These are phyloP conservation scores for Tylopilus subfusipes DNA, from an alignment of 768 basidiomycete genomes.

Conservation along the genomic window DNA sequence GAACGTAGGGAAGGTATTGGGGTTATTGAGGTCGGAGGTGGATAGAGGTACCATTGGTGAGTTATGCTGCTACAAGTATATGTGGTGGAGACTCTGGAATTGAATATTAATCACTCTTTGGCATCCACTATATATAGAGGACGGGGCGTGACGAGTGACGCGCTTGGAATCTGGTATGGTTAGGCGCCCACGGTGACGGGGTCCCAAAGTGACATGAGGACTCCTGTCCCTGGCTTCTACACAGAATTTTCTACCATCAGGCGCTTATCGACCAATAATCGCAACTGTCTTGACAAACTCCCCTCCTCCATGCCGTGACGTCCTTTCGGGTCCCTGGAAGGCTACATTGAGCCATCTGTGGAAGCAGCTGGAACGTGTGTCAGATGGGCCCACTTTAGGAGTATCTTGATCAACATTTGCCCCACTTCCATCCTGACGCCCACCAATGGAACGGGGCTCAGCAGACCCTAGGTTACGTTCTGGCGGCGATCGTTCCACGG, in stretches of 20 bases:
- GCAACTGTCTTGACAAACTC: neutral
- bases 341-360: neutral
- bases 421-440: neutral
- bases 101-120: neutral
- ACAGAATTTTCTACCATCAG: neutral
- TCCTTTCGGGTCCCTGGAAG: neutral
- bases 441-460: neutral
- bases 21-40: slow-evolving; percentile 28
- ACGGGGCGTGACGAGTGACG: neutral
- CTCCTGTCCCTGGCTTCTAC: neutral
- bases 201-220: neutral
- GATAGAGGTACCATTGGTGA: slow-evolving; percentile 18
- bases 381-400: neutral
- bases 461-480: neutral
- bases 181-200: neutral
- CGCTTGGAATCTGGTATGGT: neutral
- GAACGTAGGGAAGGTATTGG: slow-evolving; percentile 24
- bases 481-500: slow-evolving; percentile 4
- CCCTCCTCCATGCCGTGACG: slow-evolving; percentile 13
- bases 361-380: neutral
- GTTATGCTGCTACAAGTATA: neutral
- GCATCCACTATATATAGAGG: slow-evolving; percentile 14
- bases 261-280: neutral
- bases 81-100: neutral
- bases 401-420: neutral